These are phyloP conservation scores for Globisporangium echinulatum DNA, from an alignment of 352 stramenopile species.

Conservation along the genomic window DNA sequence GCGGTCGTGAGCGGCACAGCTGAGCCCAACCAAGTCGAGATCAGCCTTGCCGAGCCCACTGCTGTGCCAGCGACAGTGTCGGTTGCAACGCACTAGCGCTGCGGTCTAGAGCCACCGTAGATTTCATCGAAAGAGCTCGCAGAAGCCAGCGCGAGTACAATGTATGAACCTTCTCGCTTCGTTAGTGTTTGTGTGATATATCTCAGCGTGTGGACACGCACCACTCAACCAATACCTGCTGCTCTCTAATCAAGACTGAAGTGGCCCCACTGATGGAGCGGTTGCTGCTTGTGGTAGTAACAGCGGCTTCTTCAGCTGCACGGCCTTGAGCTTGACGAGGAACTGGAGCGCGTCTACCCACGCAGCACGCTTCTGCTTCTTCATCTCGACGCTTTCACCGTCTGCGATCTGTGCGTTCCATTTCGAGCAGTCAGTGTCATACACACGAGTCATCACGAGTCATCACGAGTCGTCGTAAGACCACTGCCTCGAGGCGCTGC, in stretches of 20 bases:
- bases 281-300: not conserved
- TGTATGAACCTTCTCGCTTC: not conserved
- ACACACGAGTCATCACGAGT: no score
- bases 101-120: not conserved
- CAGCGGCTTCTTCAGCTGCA: conserved; percentile 18
- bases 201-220: no score
- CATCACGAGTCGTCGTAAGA: no score
- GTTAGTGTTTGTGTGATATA: no score
- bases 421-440: no score
- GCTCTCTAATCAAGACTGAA: not conserved
- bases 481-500: no score
- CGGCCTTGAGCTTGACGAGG: conserved; percentile 57
- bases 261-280: not conserved
- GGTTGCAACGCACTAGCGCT: not conserved
- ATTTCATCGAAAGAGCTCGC: no score
- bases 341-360: conserved; percentile 73
- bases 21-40: conserved; percentile 13
- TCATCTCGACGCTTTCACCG: conserved; percentile 51
- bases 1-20: not conserved
- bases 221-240: no score
- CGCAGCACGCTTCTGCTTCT: conserved; percentile 50
- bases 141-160: not conserved
- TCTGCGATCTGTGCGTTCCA: conserved; percentile 38
- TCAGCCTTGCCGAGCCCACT: conserved; percentile 4
- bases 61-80: not conserved